Base-by-base conservation (phyloP, 2,329 filamentous ascomycete genomes). In the Colletotrichum sp. region DNA sequence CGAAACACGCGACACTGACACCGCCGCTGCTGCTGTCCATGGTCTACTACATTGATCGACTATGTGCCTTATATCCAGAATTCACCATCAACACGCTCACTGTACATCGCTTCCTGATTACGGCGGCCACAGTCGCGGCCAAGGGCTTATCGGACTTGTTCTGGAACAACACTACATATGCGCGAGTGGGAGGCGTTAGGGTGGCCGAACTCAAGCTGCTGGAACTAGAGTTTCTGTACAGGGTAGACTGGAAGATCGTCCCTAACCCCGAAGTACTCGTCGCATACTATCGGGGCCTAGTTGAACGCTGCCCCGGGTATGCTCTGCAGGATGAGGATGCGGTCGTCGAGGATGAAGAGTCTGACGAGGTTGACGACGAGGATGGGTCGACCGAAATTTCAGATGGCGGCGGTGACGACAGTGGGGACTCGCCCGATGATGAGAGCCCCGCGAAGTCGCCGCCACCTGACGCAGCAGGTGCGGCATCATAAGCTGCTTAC, bases 161-260 rank as follows among this genome's bases (percentile, higher is more conserved):
- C 84, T 98, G 97, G 96, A 99, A 98, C 78, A 99, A 99, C 85
- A 95, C 95, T 32, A 98, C 96, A 1, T 99, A 99, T 83, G 96
- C 97, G 49, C 91, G 95, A 71, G 96, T 99, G 1, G 97, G 97
- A 7, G 97, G 97, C 78, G 96, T 99, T 66, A 96, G 95, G 79
- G 90, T 98, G 49, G 93, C 94, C 65, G 97, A 99, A 85, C 87
- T 99, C 78, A 98, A 97, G 75, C 88, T 98, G 72, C 88, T 99
- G 12, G 97, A 99, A 84, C 89, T 99, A 34, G 97, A 99, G 81
- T 98, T 99, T 79, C 87, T 99, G 36, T 95, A 96, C 82, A 90
- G 95, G 69, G 94, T 99, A 32, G 95, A 98, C 82, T 99, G 97
- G 96, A 95, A 94, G 81, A 99, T 99, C 79, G 96, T 99, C 5